Percentiles rank a stretch among this genome's conserved stretches.
Conservation (phyloP, 225 moss, liverwort and hornwort genomes). For the Bryoerythrophyllum caledonicum region DNA sequence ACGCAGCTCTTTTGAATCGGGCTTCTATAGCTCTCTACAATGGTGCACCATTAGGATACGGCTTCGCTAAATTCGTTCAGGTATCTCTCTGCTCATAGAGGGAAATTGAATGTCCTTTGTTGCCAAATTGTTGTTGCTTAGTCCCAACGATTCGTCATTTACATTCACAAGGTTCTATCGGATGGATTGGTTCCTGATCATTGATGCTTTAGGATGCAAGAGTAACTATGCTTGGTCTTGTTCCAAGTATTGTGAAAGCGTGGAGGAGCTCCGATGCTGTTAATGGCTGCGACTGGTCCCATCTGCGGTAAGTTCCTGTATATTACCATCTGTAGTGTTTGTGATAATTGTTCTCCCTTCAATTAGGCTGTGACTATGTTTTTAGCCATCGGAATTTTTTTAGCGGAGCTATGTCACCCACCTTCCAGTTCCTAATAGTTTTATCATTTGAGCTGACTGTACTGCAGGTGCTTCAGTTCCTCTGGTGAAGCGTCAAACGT, state of each 20-base stretch:
- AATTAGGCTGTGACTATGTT: not conserved
- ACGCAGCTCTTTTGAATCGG: constrained; percentile 63
- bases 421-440: not conserved
- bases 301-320: constrained; percentile 44
- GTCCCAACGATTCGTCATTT: constrained; percentile 1
- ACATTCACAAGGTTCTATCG: constrained; percentile 11
- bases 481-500: constrained; percentile 69
- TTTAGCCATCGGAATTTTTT: not conserved
- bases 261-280: constrained; percentile 56
- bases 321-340: not conserved
- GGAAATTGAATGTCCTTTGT: not conserved
- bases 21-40: constrained; percentile 67
- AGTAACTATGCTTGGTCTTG: constrained; percentile 67
- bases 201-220: constrained; percentile 55
- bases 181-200: constrained; percentile 8
- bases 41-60: constrained; percentile 55
- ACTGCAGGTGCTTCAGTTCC: constrained; percentile 68
- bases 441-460: constrained; percentile 12
- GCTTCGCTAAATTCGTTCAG: constrained; percentile 66
- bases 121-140: not conserved
- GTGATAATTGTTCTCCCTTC: not conserved
- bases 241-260: constrained; percentile 72
- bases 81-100: constrained; percentile 20
- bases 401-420: constrained; percentile 12
- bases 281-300: constrained; percentile 52